These are phyloP conservation scores for Calonectria fujianensis DNA, from an alignment of 2,329 filamentous ascomycete genomes.

Conservation along the genomic window DNA sequence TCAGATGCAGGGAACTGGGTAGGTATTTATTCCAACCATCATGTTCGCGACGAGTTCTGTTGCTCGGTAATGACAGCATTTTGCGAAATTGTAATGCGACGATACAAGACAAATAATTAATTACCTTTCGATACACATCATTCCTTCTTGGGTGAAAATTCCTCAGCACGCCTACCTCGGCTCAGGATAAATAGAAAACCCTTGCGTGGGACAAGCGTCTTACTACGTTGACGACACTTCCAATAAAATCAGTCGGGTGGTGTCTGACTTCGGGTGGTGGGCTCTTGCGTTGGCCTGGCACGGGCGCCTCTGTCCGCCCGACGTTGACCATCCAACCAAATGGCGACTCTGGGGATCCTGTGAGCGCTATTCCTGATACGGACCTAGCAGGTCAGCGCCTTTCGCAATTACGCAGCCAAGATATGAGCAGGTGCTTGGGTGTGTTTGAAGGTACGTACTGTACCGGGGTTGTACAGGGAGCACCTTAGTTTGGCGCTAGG, in stretches of 20 bases:
- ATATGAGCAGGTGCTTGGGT: conserved; percentile 45
- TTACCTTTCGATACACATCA: conserved; percentile 3
- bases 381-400: conserved; percentile 45
- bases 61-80: not conserved
- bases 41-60: too few relatives aligned
- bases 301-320: conserved; percentile 41
- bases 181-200: conserved; percentile 30
- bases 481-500: conserved; percentile 49
- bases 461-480: conserved; percentile 21
- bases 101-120: conserved; percentile 4
- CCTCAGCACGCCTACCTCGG: conserved; percentile 33
- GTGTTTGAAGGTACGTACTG: conserved; percentile 48
- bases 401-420: conserved; percentile 49
- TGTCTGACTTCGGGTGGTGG: conserved; percentile 38
- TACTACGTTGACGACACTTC: conserved; percentile 29
- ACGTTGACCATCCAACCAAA: conserved; percentile 55
- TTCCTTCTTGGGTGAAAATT: conserved; percentile 24
- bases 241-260: conserved; percentile 34
- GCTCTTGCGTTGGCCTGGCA: conserved; percentile 42
- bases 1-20: not conserved
- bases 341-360: conserved; percentile 39
- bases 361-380: conserved; percentile 44
- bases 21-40: not conserved
- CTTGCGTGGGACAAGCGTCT: conserved; percentile 12
- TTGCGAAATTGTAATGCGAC: conserved; percentile 2